phyloP scores from a whole-genome alignment of 805 yeast genomes.

The Schwanniomyces polymorphus region DNA sequence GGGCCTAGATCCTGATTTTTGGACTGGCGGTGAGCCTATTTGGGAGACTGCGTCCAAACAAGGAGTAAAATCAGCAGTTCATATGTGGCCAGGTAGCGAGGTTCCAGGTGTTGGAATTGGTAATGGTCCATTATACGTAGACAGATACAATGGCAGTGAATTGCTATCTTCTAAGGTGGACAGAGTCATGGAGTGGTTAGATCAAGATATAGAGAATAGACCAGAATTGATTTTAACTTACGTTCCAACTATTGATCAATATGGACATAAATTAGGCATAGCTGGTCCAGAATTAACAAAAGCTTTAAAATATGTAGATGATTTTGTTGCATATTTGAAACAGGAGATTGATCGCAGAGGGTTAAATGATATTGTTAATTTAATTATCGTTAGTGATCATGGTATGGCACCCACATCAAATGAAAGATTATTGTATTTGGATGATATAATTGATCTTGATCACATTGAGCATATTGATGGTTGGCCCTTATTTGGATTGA shows the following conservation, averaged over 20 bases:
- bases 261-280: slow-evolving; percentile 75
- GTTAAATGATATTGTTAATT: slow-evolving; percentile 63
- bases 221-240: slow-evolving; percentile 80
- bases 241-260: slow-evolving; percentile 79
- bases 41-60: slow-evolving; percentile 76
- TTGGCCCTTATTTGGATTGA: slow-evolving; percentile 81
- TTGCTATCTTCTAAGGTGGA: slow-evolving; percentile 53
- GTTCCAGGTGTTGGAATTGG: slow-evolving; percentile 49
- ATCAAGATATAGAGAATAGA: slow-evolving; percentile 48
- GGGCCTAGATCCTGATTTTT: slow-evolving; percentile 56
- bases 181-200: slow-evolving; percentile 69
- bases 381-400: slow-evolving; percentile 83
- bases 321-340: slow-evolving; percentile 51
- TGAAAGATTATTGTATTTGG: slow-evolving; percentile 66
- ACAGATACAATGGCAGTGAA: slow-evolving; percentile 66
- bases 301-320: slow-evolving; percentile 66
- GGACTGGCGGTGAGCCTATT: slow-evolving; percentile 85
- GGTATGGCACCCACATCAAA: slow-evolving; percentile 90
- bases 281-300: slow-evolving; percentile 54
- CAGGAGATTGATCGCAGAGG: slow-evolving; percentile 53
- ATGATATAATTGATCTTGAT: slow-evolving; percentile 60
- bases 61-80: slow-evolving; percentile 69
- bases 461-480: slow-evolving; percentile 69
- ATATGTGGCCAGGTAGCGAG: slow-evolving; percentile 97
- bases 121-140: slow-evolving; percentile 50